Conservation (phyloP, 2,329 filamentous ascomycete genomes). For the Calonectria pteridis region DNA sequence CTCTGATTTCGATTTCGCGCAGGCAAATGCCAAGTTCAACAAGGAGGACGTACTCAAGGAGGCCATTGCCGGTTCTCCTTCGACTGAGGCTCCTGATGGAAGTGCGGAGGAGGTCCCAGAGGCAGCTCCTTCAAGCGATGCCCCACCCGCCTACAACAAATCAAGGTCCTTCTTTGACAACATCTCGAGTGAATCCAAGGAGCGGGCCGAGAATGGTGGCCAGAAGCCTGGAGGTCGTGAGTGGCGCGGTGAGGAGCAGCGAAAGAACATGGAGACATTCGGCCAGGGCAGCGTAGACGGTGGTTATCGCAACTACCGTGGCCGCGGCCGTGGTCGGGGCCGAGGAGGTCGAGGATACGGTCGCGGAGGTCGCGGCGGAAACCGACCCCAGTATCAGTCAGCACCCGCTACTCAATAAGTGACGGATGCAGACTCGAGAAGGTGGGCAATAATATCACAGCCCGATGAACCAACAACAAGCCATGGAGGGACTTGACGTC, state of each 20-base stretch:
- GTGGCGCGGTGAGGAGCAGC: constrained; percentile 93
- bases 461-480: constrained; percentile 12
- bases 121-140: constrained; percentile 56
- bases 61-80: constrained; percentile 83
- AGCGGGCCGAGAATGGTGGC: constrained; percentile 80
- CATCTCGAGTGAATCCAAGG: constrained; percentile 93
- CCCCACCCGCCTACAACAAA: constrained; percentile 81
- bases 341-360: constrained; percentile 55
- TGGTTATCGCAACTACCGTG: constrained; percentile 81
- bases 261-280: constrained; percentile 97
- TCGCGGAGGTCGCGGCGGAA: constrained; percentile 57
- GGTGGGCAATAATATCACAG: not conserved
- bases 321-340: constrained; percentile 81
- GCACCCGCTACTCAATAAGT: constrained; percentile 45
- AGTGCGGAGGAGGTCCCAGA: constrained; percentile 53
- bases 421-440: not conserved
- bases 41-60: constrained; percentile 80
- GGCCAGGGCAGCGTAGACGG: constrained; percentile 95
- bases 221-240: constrained; percentile 83
- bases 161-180: constrained; percentile 96
- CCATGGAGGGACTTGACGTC: constrained; percentile 6
- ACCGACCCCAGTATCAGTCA: constrained; percentile 48
- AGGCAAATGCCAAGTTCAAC: constrained; percentile 62
- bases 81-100: constrained; percentile 63
- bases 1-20: constrained; percentile 91